Base-by-base conservation (phyloP, 129 eudicot genomes). In the Solidago caesia region DNA sequence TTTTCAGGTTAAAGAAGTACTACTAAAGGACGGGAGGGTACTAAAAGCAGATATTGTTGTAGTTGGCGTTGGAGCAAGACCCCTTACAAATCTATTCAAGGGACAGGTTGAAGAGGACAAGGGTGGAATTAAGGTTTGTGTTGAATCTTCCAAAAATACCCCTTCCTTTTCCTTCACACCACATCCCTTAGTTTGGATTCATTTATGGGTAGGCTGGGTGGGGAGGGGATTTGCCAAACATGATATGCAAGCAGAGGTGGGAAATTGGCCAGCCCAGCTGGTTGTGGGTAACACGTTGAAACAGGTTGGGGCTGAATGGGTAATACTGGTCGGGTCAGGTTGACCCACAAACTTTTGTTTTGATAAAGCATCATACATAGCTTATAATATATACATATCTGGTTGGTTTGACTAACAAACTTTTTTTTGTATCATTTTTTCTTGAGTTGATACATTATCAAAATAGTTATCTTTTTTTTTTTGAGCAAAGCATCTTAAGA, bases 71-170 rank as follows among this genome's bases (percentile, higher is more conserved):
- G 97, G 99, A 49, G 99, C 80, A 41, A 88, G 93, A 74, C 99
- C 99, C 45, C 96, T 94, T 56, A 94, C 83, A 15, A 69, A 71
- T n/a, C 85, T 90, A 42, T 90, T 94, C 76, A 94, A 94, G 83
- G 99, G 99, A 15, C 99, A 94, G 80, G 87, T 94, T 75, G 97
- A 82, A 76, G 97, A 94, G 76, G 99, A 94, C 75, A 91, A 94
- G 79, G 99, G 99, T 72, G 99, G 99, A 83, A 90, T 94, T 69
- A 94, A 94, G 99, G 99, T 94, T 56, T 25, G 71, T 77, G 81
- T 61, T 57, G 52, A 46, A 33, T 46, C 72, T 27, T 52, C 53
- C 8, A 71, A 29, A 33, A 64, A 26, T 73, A 11, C 69, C 21
- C 9, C 0, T 7, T 44, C 15, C 8, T 73, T 70, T n/a, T n/a